Evolutionary conservation across 345 rosid species (phyloP).

Genomic region (Reutealis trisperma): DNA sequence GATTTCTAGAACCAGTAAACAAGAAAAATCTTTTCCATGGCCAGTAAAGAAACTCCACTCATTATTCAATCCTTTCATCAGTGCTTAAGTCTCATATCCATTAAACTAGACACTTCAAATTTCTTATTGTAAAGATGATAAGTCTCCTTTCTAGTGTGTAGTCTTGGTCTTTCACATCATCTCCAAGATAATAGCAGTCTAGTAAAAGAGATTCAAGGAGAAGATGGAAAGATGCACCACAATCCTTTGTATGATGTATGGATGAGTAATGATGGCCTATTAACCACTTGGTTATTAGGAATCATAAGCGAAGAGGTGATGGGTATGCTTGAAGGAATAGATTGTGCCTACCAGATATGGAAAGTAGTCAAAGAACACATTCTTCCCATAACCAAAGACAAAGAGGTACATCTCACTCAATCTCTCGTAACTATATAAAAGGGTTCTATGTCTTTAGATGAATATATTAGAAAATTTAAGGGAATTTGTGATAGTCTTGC

Average conservation of each 20-base stretch:
- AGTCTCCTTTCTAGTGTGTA: not conserved
- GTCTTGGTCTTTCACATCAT: not conserved
- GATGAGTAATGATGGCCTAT: not conserved
- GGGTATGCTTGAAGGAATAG: not conserved
- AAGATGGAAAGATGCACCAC: not conserved
- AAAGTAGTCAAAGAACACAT: not conserved
- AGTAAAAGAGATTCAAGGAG: not conserved
- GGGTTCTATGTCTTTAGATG: not conserved
- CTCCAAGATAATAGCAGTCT: not conserved
- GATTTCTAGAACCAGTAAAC: too few species aligned
- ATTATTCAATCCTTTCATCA: not conserved
- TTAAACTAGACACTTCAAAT: not conserved
- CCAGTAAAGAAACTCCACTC: not conserved
- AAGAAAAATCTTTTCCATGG: not conserved
- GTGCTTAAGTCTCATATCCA: not conserved
- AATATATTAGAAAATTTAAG: conserved; percentile 3
- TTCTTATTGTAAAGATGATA: not conserved
- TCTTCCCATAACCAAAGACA: not conserved
- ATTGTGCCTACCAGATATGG: not conserved
- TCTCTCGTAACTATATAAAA: not conserved
- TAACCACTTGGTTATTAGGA: not conserved
- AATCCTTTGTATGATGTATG: not conserved
- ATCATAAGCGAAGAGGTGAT: not conserved
- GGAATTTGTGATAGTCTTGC: not conserved
- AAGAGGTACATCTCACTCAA: not conserved